Conservation (phyloP, 2,329 filamentous ascomycete species). For the Colletotrichum cereale region DNA sequence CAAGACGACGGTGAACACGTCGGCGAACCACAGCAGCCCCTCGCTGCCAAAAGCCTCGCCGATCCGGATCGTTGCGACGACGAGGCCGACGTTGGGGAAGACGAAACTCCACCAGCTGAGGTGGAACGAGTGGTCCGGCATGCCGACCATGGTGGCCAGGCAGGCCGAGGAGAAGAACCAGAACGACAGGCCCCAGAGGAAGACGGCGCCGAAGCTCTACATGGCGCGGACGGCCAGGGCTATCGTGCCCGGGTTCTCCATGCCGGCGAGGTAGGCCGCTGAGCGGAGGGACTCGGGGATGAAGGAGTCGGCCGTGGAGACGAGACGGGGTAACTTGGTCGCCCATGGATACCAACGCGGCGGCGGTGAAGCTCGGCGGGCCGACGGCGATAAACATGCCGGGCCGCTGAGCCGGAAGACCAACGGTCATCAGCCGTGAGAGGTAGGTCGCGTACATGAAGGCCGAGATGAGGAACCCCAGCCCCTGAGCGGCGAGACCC, state of each 20-base stretch:
- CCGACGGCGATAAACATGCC: constrained; percentile 76
- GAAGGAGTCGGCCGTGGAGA: constrained; percentile 24
- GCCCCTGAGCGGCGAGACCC: constrained; percentile 70
- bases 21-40: constrained; percentile 60
- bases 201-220: constrained; percentile 42
- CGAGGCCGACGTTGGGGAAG: constrained; percentile 70
- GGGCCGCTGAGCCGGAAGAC: constrained; percentile 68
- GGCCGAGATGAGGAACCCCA: constrained; percentile 69
- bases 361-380: constrained; percentile 63
- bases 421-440: constrained; percentile 66
- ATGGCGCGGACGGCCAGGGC: constrained; percentile 35
- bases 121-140: constrained; percentile 50
- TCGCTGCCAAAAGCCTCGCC: constrained; percentile 60
- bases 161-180: constrained; percentile 65
- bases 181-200: constrained; percentile 51
- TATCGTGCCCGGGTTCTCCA: constrained; percentile 29
- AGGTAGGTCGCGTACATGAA: constrained; percentile 73
- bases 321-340: constrained; percentile 25
- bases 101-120: constrained; percentile 73
- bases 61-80: constrained; percentile 65
- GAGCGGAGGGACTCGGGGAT: constrained; percentile 27
- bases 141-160: constrained; percentile 57
- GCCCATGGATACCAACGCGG: constrained; percentile 44
- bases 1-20: constrained; percentile 63
- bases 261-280: constrained; percentile 23